These are phyloP conservation scores for Starmera stellimalicola DNA, from an alignment of 1,139 yeast genomes.

Conservation along the genomic window DNA sequence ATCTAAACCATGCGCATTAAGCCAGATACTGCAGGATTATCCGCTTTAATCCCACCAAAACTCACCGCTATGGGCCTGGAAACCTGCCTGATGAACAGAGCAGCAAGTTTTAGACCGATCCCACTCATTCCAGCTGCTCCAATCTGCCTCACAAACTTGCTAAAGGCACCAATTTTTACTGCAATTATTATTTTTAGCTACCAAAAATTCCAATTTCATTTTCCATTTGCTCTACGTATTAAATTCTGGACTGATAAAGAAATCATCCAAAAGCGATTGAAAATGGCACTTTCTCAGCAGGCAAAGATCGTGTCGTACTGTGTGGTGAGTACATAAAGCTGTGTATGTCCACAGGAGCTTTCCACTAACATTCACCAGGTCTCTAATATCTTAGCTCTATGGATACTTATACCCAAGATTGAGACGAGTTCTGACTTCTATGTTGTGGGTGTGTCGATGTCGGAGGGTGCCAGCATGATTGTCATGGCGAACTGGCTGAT, in stretches of 20 bases:
- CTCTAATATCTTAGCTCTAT: constrained; percentile 23
- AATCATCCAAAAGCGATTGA: too few species aligned
- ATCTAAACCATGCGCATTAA: neutral
- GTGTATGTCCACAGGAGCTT: neutral
- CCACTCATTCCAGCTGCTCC: constrained; percentile 20
- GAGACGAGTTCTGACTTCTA: constrained; percentile 31
- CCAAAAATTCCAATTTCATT: too few species aligned
- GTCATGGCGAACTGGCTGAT: constrained; percentile 24
- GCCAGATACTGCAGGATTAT: too few species aligned
- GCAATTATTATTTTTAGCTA: too few species aligned
- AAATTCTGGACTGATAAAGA: too few species aligned
- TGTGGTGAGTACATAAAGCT: constrained; percentile 4
- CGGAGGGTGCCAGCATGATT: constrained; percentile 32
- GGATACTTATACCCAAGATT: constrained; percentile 25
- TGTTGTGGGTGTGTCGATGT: constrained; percentile 33
- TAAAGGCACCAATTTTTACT: too few species aligned
- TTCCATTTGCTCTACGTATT: too few species aligned
- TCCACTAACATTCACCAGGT: constrained; percentile 5
- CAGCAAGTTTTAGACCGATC: constrained; percentile 65
- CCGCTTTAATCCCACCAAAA: constrained; percentile 4
- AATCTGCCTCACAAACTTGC: too few species aligned
- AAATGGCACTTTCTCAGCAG: too few species aligned
- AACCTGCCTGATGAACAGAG: constrained; percentile 65
- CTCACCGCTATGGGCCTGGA: constrained; percentile 73
- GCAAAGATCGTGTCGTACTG: constrained; percentile 11